Evolutionary conservation across 345 rosid species (phyloP).

Genomic region (Aegle marmelos): DNA sequence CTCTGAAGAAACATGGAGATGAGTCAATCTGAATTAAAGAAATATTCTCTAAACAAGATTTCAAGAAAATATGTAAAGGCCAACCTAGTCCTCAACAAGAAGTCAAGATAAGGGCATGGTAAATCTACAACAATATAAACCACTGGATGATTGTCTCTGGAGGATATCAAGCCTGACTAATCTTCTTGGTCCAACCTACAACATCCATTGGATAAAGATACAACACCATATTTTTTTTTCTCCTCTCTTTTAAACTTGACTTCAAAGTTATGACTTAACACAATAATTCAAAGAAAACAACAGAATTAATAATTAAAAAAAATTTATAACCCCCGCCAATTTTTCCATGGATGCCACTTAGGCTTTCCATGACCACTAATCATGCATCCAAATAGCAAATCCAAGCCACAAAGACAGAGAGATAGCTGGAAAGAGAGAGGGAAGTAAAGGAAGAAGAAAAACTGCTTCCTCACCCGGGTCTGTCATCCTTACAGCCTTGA

Average conservation of each 20-base stretch:
- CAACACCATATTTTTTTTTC: not conserved
- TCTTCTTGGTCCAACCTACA: not conserved
- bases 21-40: not conserved
- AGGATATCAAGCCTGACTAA: not conserved
- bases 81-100: not conserved
- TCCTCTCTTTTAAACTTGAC: no score
- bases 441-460: not conserved
- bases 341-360: not conserved
- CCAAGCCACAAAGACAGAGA: not conserved
- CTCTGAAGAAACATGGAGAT: not conserved
- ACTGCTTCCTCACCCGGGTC: conserved; percentile 52
- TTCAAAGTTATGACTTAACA: not conserved
- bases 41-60: not conserved
- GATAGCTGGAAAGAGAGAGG: not conserved
- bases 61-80: not conserved
- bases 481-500: conserved; percentile 57
- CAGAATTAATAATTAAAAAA: not conserved
- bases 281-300: not conserved
- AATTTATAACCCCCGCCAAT: not conserved
- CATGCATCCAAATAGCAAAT: conserved; percentile 2
- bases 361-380: not conserved
- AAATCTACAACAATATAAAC: not conserved
- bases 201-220: not conserved
- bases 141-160: not conserved
- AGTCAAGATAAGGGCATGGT: not conserved